phyloP scores from a whole-genome alignment of 2,329 filamentous ascomycete genomes.

The Exophiala sp. region DNA sequence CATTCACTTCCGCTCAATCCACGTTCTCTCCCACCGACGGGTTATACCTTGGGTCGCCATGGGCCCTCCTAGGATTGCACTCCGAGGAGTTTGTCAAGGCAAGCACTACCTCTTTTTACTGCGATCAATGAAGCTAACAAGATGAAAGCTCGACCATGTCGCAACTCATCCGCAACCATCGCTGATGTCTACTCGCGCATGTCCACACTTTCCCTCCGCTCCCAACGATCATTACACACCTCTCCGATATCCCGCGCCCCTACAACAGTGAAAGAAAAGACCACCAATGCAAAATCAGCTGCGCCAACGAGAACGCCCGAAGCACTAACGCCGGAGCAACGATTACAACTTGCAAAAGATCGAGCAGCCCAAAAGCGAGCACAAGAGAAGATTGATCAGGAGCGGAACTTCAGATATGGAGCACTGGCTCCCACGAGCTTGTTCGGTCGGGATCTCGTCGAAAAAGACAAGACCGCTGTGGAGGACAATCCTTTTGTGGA shows the following conservation, averaged over 20 bases:
- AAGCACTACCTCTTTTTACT: neutral
- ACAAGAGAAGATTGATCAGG: constrained; percentile 9
- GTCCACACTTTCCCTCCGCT: constrained; percentile 7
- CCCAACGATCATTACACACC: constrained; percentile 5
- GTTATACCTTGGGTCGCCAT: neutral
- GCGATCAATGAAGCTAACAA: neutral
- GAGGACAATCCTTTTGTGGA: constrained; percentile 28
- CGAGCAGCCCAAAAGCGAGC: constrained; percentile 12
- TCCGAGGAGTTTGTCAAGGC: neutral
- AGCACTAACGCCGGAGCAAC: constrained; percentile 7
- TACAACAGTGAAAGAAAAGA: neutral
- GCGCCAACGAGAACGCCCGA: neutral
- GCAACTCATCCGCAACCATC: neutral
- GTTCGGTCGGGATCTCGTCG: constrained; percentile 18
- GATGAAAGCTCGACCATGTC: neutral
- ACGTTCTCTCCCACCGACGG: neutral
- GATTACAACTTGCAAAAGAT: constrained; percentile 9
- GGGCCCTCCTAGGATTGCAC: neutral
- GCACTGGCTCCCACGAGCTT: constrained; percentile 14
- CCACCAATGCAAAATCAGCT: neutral
- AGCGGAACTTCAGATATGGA: constrained; percentile 10
- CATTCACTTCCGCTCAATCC: neutral
- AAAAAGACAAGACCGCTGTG: constrained; percentile 11
- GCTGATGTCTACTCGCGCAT: constrained; percentile 11
- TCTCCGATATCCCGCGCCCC: neutral